Base-by-base conservation (phyloP, 768 basidiomycete genomes). In the Paxillus ammoniavirescens region DNA sequence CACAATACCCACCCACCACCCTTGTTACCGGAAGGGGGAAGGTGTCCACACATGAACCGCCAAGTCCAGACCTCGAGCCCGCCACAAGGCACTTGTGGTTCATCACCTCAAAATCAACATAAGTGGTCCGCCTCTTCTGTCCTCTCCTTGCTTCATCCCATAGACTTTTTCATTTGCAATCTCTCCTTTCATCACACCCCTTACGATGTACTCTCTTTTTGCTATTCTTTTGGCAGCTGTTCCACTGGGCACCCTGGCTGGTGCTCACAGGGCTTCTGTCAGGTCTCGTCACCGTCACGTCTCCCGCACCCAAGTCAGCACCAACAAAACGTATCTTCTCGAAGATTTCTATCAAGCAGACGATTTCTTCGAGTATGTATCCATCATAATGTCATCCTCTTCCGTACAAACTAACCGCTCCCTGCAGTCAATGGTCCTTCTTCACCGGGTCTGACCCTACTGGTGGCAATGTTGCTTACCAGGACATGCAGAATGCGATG, bases 391-490 rank as follows among this genome's bases (percentile, higher is more conserved):
- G 26, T 8, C 42, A 26, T 10, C 49, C 2, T 46, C 26, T 13
- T 41, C 43, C 42, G n/a, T 30, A 38, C 15, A 7, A 37, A 26
- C 47, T 40, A 54, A 51, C 28, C 23, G 10, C 47, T 8, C 53
- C 49, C 21, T 61, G n/a, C 60, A 89, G 87, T 45, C 60, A 80
- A 42, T 91, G 85, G 84, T 71, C 84, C 31, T 91, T 87, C 72
- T 89, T 82, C 71, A 75, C 75, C 12, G 69, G 58, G 3, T 13
- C 68, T 10, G 90, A 92, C 68, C 90, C 90, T 3, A 91, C 90
- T 0, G 69, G 82, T 57, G 90, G 90, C 15, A 70, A 70, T 23
- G 91, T 92, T 46, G 76, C 82, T 52, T 92, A 82, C 65, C 72
- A 81, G 55, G 70, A 61, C 31, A 65, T 72, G 61, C 62, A 68